A percentile compares a stretch with the other conserved stretches of the same genome.
Conservation (phyloP, 1,284 basidiomycete species). For the Ustilago vetiveriae region DNA sequence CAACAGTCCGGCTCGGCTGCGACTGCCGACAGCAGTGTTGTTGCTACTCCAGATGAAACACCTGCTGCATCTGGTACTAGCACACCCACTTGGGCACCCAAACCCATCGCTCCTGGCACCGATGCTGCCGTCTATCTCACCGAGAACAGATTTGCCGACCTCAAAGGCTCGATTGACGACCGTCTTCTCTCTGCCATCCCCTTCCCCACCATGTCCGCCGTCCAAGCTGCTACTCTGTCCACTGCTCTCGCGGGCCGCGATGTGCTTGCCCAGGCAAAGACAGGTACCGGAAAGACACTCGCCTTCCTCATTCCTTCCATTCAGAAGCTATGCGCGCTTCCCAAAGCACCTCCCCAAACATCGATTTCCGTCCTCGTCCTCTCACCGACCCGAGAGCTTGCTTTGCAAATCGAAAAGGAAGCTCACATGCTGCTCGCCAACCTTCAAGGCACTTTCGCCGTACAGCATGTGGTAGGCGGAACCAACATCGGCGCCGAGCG, state of each 20-base stretch:
- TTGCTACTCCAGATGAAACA: constrained; percentile 38
- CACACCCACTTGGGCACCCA: constrained; percentile 26
- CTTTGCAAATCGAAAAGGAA: constrained; percentile 67
- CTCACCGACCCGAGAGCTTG: constrained; percentile 71
- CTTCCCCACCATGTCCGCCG: constrained; percentile 68
- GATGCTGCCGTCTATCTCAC: constrained; percentile 42
- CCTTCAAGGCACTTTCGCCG: constrained; percentile 53
- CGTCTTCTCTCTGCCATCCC: constrained; percentile 63
- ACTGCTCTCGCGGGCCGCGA: constrained; percentile 68
- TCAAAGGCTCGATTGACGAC: constrained; percentile 42
- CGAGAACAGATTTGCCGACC: constrained; percentile 39
- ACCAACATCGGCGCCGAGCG: constrained; percentile 68
- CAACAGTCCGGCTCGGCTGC: neutral
- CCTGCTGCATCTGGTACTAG: constrained; percentile 22
- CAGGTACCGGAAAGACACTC: constrained; percentile 91
- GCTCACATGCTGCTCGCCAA: constrained; percentile 54
- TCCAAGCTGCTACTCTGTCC: constrained; percentile 70
- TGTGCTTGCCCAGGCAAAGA: constrained; percentile 82
- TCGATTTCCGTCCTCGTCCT: constrained; percentile 68
- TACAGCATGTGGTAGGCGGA: constrained; percentile 69
- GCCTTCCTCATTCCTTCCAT: constrained; percentile 89
- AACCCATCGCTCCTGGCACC: constrained; percentile 22
- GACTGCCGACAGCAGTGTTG: constrained; percentile 69
- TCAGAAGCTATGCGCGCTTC: constrained; percentile 69
- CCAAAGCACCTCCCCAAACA: constrained; percentile 40